phyloP scores from a whole-genome alignment of 495 filamentous ascomycete species.

The Durotheca rogersii region DNA sequence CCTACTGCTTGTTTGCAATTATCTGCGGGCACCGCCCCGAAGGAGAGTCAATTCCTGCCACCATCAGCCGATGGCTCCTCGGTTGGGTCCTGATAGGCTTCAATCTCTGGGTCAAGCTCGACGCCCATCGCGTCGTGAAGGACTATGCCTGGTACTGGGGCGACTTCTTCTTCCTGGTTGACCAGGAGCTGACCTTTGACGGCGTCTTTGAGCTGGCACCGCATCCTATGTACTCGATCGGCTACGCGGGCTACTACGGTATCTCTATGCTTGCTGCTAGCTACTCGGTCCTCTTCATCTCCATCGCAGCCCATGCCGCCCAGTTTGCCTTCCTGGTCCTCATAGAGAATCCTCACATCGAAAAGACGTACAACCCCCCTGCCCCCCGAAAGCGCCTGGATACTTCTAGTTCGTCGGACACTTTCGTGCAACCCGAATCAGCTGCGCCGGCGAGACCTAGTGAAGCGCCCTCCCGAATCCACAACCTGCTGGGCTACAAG shows the following conservation, averaged over 20 bases:
- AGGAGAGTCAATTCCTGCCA: slow-evolving; percentile 68
- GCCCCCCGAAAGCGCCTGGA: slow-evolving; percentile 62
- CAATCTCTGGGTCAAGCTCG: slow-evolving; percentile 98
- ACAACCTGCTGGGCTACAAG: slow-evolving; percentile 75
- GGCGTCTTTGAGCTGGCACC: slow-evolving; percentile 99
- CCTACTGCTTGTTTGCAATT: slow-evolving; percentile 92
- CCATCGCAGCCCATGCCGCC: slow-evolving; percentile 88
- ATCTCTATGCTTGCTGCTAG: slow-evolving; percentile 98
- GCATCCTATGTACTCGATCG: slow-evolving; percentile 98
- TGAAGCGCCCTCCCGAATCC: slow-evolving; percentile 60
- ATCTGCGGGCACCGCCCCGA: slow-evolving; percentile 76
- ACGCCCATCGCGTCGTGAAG: slow-evolving; percentile 97
- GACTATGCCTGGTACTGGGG: slow-evolving; percentile 99
- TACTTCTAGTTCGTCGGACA: slow-evolving; percentile 19
- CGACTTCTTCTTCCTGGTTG: slow-evolving; percentile 98
- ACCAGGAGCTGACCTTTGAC: slow-evolving; percentile 96
- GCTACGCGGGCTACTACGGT: slow-evolving; percentile 96
- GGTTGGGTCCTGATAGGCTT: slow-evolving; percentile 83
- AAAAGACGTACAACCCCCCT: slow-evolving; percentile 94
- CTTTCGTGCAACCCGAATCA: slow-evolving; percentile 6
- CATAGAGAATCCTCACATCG: slow-evolving; percentile 96
- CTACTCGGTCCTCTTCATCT: slow-evolving; percentile 95
- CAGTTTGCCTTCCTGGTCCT: slow-evolving; percentile 89
- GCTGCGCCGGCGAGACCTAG: neutral
- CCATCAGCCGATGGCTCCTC: slow-evolving; percentile 72